These are phyloP conservation scores for Ceratocystiopsis brevicomis DNA, from an alignment of 2,329 filamentous ascomycete genomes.

Conservation along the genomic window DNA sequence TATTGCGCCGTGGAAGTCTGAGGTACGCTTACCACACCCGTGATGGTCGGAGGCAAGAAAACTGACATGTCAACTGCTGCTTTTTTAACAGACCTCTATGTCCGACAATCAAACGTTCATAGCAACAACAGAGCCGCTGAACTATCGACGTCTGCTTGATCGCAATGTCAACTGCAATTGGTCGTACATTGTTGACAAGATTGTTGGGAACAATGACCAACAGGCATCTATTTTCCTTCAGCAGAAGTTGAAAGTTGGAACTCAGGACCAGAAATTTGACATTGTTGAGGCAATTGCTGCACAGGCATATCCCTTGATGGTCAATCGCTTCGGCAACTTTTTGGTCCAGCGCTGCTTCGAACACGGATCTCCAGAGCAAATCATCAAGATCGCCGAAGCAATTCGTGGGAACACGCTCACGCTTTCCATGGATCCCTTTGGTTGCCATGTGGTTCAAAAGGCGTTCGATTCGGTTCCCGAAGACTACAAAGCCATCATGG, in stretches of 20 bases:
- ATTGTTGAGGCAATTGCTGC: conserved; percentile 93
- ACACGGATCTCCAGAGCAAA: conserved; percentile 85
- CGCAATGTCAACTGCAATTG: conserved; percentile 95
- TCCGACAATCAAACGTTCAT: conserved; percentile 58
- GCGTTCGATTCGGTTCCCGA: conserved; percentile 96
- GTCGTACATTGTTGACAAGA: conserved; percentile 99
- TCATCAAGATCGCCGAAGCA: conserved; percentile 82
- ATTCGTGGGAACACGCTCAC: conserved; percentile 88
- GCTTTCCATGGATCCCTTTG: conserved; percentile 96
- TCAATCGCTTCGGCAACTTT: conserved; percentile 98
- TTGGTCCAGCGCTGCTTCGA: conserved; percentile 97
- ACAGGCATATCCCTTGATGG: conserved; percentile 88
- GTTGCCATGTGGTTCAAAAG: conserved; percentile 95
- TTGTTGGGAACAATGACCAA: conserved; percentile 97
- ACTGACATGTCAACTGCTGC: too few species aligned
- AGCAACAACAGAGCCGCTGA: conserved; percentile 74
- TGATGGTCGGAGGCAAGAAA: too few species aligned
- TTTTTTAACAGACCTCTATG: conserved; percentile 7
- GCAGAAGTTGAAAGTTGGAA: conserved; percentile 95
- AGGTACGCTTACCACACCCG: conserved; percentile 23
- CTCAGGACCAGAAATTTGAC: conserved; percentile 85
- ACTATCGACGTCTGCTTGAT: conserved; percentile 87
- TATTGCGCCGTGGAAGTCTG: conserved; percentile 32
- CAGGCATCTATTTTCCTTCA: conserved; percentile 97
- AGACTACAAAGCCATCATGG: conserved; percentile 96